Evolutionary conservation across 1,139 yeast species (phyloP).

Genomic region (Yamadazyma jaroonii): DNA sequence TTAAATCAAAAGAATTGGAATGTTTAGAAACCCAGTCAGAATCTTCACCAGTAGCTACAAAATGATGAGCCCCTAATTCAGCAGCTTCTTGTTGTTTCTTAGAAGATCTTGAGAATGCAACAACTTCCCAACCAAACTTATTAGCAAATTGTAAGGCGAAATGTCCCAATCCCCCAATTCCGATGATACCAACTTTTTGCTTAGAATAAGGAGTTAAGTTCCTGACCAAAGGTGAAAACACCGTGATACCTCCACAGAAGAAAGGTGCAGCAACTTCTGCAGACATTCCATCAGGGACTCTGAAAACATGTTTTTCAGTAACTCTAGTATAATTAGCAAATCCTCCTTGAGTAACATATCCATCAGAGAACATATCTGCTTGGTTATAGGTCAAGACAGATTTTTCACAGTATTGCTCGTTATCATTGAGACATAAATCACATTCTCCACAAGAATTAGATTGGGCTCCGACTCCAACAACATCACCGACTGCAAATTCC

Average conservation of each 20-base stretch:
- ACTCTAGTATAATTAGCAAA: constrained; percentile 56
- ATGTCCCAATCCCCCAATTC: constrained; percentile 48
- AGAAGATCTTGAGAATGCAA: constrained; percentile 37
- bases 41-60: constrained; percentile 42
- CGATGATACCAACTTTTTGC: constrained; percentile 45
- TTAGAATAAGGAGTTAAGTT: constrained; percentile 24
- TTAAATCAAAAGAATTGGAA: constrained; percentile 41
- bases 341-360: constrained; percentile 53
- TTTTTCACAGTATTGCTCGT: constrained; percentile 49
- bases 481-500: constrained; percentile 48
- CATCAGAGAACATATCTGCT: constrained; percentile 26
- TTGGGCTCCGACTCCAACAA: constrained; percentile 62
- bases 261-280: constrained; percentile 54
- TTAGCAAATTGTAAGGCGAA: constrained; percentile 41
- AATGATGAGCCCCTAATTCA: constrained; percentile 36
- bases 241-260: constrained; percentile 66
- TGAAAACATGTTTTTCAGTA: constrained; percentile 50
- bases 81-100: constrained; percentile 36
- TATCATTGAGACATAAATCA: constrained; percentile 39
- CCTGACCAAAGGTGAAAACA: constrained; percentile 54
- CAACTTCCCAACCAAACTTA: constrained; percentile 41
- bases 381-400: constrained; percentile 44
- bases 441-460: constrained; percentile 48
- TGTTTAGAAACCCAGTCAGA: constrained; percentile 30
- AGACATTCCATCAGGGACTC: constrained; percentile 50